Conservation (phyloP, 129 eudicot species). For the Lonicera japonica region DNA sequence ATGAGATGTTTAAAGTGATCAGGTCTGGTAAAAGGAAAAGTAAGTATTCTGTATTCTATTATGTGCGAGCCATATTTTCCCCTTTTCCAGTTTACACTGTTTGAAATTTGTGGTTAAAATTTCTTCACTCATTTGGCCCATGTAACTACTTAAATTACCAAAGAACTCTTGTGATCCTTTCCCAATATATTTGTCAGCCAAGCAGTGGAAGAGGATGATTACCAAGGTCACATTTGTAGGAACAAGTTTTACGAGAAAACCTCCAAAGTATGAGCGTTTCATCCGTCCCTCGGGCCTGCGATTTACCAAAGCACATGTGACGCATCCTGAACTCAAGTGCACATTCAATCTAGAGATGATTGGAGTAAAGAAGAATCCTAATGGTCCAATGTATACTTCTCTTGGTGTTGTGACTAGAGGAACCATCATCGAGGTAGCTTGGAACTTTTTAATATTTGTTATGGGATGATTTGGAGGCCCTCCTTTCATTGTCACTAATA, state of each 20-base stretch:
- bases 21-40: slow-evolving; percentile 92
- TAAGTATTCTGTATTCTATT: slow-evolving; percentile 29
- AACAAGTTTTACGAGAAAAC: slow-evolving; percentile 80
- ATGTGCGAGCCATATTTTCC: background rate
- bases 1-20: slow-evolving; percentile 94
- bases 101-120: background rate
- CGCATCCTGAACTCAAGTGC: slow-evolving; percentile 92
- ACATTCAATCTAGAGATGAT: slow-evolving; percentile 89
- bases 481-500: background rate
- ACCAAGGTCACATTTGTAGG: slow-evolving; percentile 92
- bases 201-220: slow-evolving; percentile 97
- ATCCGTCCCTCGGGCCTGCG: slow-evolving; percentile 83
- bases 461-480: background rate
- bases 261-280: slow-evolving; percentile 93
- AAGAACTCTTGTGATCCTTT: background rate
- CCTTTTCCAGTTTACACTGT: background rate
- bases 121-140: background rate
- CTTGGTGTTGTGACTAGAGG: slow-evolving; percentile 95
- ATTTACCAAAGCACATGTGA: slow-evolving; percentile 84
- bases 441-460: background rate
- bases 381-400: slow-evolving; percentile 86
- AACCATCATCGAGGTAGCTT: slow-evolving; percentile 78
- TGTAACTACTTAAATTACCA: too few species aligned
- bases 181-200: slow-evolving; percentile 40
- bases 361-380: slow-evolving; percentile 91